Evolutionary conservation across 1,284 basidiomycete genomes (phyloP).

Genomic region (Moesziomyces parantarcticus): DNA sequence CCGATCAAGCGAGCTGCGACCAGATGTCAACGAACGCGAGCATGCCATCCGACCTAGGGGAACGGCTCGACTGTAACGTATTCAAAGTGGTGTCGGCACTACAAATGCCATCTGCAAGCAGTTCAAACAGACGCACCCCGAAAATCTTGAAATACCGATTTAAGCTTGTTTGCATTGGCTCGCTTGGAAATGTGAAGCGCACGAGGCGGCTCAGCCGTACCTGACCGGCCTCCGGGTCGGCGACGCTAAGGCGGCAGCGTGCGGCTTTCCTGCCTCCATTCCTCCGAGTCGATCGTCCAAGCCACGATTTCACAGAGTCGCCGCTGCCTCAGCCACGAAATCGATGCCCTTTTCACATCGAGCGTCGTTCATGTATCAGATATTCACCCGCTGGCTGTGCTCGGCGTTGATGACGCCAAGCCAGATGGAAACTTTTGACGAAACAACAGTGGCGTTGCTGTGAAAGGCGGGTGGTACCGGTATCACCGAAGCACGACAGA

Average conservation of each 20-base stretch:
- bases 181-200: slow-evolving; percentile 1
- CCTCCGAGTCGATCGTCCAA: slow-evolving; percentile 19
- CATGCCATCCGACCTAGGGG: neutral
- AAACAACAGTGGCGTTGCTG: neutral
- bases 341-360: neutral
- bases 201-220: neutral
- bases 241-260: neutral
- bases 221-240: neutral
- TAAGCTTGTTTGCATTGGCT: slow-evolving; percentile 16
- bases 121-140: slow-evolving; percentile 14
- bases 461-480: neutral
- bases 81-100: neutral
- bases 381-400: neutral
- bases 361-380: neutral
- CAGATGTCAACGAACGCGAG: slow-evolving; percentile 4
- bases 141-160: slow-evolving; percentile 25
- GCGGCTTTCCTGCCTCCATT: neutral
- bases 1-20: slow-evolving; percentile 15
- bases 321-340: neutral
- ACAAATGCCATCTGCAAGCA: slow-evolving; percentile 6
- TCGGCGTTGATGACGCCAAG: neutral
- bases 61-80: slow-evolving; percentile 1
- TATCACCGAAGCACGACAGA: neutral
- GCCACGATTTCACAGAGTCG: slow-evolving; percentile 9
- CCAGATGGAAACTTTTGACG: no score